phyloP scores from a whole-genome alignment of 768 basidiomycete species.

The Boletellus ananas region DNA sequence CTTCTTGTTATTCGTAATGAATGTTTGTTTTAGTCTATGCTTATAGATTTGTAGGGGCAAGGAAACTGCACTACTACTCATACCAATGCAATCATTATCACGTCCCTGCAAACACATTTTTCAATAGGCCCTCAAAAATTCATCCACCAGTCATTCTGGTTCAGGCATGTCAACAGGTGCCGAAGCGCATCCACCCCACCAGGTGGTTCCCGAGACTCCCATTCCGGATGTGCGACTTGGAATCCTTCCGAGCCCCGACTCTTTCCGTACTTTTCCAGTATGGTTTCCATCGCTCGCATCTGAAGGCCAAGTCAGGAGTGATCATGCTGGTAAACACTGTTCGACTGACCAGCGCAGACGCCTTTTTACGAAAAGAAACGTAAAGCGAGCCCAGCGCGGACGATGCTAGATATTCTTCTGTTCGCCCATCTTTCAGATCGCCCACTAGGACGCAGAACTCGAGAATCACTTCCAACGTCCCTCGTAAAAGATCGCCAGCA shows the following conservation, averaged over 20 bases:
- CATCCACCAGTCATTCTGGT: constrained; percentile 59
- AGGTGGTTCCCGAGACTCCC: constrained; percentile 35
- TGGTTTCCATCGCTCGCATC: constrained; percentile 52
- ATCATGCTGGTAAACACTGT: neutral
- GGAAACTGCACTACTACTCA: constrained; percentile 3
- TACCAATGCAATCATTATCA: constrained; percentile 8
- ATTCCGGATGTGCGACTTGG: constrained; percentile 22
- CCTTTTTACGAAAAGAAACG: constrained; percentile 49
- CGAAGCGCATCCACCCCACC: constrained; percentile 54
- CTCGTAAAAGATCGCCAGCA: constrained; percentile 61
- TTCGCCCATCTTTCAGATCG: constrained; percentile 48
- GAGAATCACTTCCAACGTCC: constrained; percentile 60
- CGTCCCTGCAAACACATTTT: constrained; percentile 5
- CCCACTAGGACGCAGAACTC: constrained; percentile 65
- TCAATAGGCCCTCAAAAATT: neutral
- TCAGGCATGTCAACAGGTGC: constrained; percentile 51
- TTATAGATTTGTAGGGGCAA: constrained; percentile 24
- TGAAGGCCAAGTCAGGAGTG: constrained; percentile 25
- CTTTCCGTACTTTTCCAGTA: constrained; percentile 51
- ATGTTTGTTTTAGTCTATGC: constrained; percentile 14
- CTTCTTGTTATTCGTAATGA: constrained; percentile 5
- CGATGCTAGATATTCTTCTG: constrained; percentile 66
- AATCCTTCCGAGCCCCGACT: constrained; percentile 15
- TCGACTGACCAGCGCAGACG: constrained; percentile 53
- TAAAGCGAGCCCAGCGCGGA: constrained; percentile 52